These are phyloP conservation scores for Parsonsia alboflavescens DNA, from an alignment of 257 asterid genomes.

Conservation along the genomic window DNA sequence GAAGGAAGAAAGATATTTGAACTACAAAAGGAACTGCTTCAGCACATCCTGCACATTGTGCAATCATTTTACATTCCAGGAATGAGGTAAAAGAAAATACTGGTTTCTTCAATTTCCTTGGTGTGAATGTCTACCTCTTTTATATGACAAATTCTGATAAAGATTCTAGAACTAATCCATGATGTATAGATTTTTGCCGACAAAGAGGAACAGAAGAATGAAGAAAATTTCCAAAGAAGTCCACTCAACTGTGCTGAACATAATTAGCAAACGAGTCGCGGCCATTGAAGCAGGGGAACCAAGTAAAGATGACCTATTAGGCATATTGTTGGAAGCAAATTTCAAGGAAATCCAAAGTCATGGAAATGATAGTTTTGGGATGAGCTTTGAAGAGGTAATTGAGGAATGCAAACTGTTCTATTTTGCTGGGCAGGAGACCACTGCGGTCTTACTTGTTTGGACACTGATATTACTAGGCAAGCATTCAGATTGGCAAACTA, in stretches of 20 bases:
- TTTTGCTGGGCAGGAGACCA: slow-evolving; percentile 30
- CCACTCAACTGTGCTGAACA: slow-evolving; percentile 7
- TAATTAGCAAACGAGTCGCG: slow-evolving; percentile 6
- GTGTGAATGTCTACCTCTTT: not conserved
- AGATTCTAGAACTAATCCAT: not conserved
- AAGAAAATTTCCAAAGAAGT: slow-evolving; percentile 13
- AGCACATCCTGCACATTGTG: slow-evolving; percentile 8
- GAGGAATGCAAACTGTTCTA: slow-evolving; percentile 35
- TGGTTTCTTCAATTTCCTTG: not conserved
- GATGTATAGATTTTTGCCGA: slow-evolving; percentile 10
- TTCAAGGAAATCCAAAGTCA: slow-evolving; percentile 20
- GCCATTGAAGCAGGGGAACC: slow-evolving; percentile 15
- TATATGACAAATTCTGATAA: not conserved
- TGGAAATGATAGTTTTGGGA: slow-evolving; percentile 16
- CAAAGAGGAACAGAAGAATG: slow-evolving; percentile 15
- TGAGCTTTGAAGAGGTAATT: slow-evolving; percentile 26
- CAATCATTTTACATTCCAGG: slow-evolving; percentile 25
- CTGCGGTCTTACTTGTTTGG: slow-evolving; percentile 24
- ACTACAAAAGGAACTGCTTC: slow-evolving; percentile 24
- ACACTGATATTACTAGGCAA: slow-evolving; percentile 27
- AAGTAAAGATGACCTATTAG: slow-evolving; percentile 20
- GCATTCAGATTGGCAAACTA: slow-evolving; percentile 22
- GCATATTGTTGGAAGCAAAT: slow-evolving; percentile 22
- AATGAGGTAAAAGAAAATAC: slow-evolving; percentile 24
- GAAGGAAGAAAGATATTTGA: slow-evolving; percentile 39